These are phyloP conservation scores for Chlorella sp. DNA, from an alignment of 139 green algal species.

Conservation along the genomic window DNA sequence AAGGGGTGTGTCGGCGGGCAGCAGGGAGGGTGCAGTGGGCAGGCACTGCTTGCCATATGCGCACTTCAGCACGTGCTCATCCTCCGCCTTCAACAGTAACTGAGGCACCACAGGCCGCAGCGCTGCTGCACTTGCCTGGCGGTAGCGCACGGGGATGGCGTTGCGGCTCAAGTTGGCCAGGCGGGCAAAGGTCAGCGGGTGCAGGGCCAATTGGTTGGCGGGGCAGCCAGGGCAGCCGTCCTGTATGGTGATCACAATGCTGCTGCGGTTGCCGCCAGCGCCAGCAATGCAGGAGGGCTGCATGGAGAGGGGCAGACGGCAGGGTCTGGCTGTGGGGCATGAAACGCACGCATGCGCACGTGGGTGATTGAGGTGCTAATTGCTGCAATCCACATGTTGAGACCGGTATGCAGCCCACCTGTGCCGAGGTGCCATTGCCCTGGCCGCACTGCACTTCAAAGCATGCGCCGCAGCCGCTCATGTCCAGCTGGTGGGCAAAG, in stretches of 20 bases:
- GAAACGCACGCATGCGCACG: too few species aligned
- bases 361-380: too few species aligned
- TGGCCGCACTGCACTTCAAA: slow-evolving; percentile 19
- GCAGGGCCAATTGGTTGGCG: not conserved
- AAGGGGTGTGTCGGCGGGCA: not conserved
- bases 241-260: not conserved
- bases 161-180: not conserved
- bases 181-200: not conserved
- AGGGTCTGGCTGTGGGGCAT: too few species aligned
- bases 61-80: too few species aligned
- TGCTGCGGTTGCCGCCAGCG: not conserved
- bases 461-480: slow-evolving; percentile 14
- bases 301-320: too few species aligned
- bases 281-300: not conserved
- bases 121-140: slow-evolving; percentile 9
- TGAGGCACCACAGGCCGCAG: not conserved
- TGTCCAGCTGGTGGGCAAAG: not conserved
- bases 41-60: too few species aligned
- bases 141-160: not conserved
- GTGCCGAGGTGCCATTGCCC: not conserved
- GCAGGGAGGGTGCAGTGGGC: not conserved
- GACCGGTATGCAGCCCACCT: not conserved
- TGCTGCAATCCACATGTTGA: too few species aligned
- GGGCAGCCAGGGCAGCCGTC: slow-evolving; percentile 6
- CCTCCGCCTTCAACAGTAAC: too few species aligned